A percentile compares a stretch with the other conserved stretches of the same genome.
Conservation (phyloP, 768 basidiomycete genomes). For the Gautieria morchelliformis region DNA sequence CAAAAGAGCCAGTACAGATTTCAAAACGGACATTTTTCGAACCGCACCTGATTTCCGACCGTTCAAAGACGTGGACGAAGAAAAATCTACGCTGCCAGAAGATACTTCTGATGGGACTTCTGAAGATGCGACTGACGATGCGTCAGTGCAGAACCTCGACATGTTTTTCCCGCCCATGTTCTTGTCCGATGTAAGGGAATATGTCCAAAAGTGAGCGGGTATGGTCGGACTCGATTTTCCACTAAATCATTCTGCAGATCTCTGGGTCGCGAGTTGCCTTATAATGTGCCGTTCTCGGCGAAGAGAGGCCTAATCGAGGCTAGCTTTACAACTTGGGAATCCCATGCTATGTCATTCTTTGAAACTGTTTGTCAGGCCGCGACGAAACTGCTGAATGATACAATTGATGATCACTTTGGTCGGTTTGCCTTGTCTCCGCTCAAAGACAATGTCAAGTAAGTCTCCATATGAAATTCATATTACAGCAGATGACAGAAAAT, state of each 20-base stretch:
- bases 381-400: not conserved
- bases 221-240: not conserved
- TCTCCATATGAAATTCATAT: not conserved
- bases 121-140: not conserved
- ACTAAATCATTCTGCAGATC: not conserved
- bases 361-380: not conserved
- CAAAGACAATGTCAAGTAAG: not conserved
- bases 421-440: not conserved
- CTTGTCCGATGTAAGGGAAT: not conserved
- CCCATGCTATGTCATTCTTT: not conserved
- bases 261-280: not conserved
- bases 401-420: not conserved
- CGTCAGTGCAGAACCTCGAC: not conserved
- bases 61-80: not conserved
- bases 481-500: not conserved
- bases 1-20: not conserved
- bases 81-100: not conserved
- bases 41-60: not conserved
- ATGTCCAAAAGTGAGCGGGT: not conserved
- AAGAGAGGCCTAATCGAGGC: not conserved
- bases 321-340: not conserved
- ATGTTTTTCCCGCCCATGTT: not conserved
- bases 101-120: not conserved
- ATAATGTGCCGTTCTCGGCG: not conserved
- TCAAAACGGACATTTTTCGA: not conserved